Base-by-base conservation (phyloP, 345 rosid species). In the Hibiscus syriacus region DNA sequence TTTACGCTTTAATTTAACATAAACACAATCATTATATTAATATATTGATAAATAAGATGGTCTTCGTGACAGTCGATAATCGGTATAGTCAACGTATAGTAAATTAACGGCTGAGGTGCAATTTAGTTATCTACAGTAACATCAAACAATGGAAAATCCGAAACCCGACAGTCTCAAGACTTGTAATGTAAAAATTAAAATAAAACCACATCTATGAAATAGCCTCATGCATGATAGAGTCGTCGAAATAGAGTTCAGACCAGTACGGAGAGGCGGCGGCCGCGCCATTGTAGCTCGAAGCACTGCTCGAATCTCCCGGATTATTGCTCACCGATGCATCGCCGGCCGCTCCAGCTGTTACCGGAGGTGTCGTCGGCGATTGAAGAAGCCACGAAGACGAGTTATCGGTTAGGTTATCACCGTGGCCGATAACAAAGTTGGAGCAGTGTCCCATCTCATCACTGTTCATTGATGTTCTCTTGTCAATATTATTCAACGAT, bases 221-320 rank as follows among this genome's bases (percentile, higher is more conserved):
- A 52, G 79, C 71, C 22, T 83, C 80, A 55, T 76, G 77, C 76
- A 78, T 43, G n/a, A 74, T 64, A 38, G 80, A 57, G 38, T 78
- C 84, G 3, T 80, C 84, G 34, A 80, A 68, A 39, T 73, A 74
- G 43, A 80, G 77, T 16, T 83, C 82, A 50, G 76, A 74, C 84
- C 82, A 83, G 63, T 46, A 71, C 1, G 81, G 70, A 45, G 81
- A 77, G 67, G 71, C 50, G 67, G 66, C 50, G 70, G 66, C 39
- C 39, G 39, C 75, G 49, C 80, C 82, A 12, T 78, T 78, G 27
- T 74, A 76, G 76, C 84, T 76, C 41, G 84, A 83, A 70, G 74
- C 34, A 69, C 84, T 78, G 60, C 82, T 76, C 25, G 79, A 82
- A 64, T 83, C 86, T 3, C 78, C 83, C 14, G 70, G 74, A 70